A percentile compares a stretch with the other conserved stretches of the same genome.
Conservation (phyloP, 768 basidiomycete species). For the Pleurotus eryngii region DNA sequence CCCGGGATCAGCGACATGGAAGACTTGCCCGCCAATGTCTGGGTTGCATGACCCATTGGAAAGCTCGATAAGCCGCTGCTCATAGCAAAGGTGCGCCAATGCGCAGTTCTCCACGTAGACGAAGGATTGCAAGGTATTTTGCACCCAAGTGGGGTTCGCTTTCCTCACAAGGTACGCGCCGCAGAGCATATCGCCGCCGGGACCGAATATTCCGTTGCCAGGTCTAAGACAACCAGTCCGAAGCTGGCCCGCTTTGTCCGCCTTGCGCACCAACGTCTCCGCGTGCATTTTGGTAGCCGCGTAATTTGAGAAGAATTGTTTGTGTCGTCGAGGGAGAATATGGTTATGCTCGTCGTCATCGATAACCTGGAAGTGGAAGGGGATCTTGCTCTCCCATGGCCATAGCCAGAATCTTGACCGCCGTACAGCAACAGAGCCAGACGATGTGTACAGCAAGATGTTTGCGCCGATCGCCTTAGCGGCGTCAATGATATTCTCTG, state of each 20-base stretch:
- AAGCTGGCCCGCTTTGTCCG: constrained; percentile 35
- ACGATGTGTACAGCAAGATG: constrained; percentile 69
- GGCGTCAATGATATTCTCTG: constrained; percentile 62
- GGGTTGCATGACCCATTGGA: constrained; percentile 33
- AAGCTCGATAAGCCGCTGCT: constrained; percentile 62
- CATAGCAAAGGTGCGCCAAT: constrained; percentile 69
- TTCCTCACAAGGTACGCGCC: constrained; percentile 60
- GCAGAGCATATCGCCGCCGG: constrained; percentile 68
- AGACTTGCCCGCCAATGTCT: constrained; percentile 74
- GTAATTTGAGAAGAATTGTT: constrained; percentile 77
- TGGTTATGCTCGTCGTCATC: constrained; percentile 50
- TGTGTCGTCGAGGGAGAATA: constrained; percentile 47
- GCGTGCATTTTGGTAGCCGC: constrained; percentile 61
- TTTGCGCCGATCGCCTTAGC: constrained; percentile 51
- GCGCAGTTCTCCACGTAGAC: constrained; percentile 77
- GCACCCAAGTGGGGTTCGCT: constrained; percentile 62
- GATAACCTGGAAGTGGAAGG: constrained; percentile 57
- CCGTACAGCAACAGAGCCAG: constrained; percentile 59
- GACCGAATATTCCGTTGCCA: constrained; percentile 74
- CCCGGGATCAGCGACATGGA: constrained; percentile 64
- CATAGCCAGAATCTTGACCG: constrained; percentile 62
- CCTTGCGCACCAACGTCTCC: constrained; percentile 42
- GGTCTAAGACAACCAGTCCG: constrained; percentile 77
- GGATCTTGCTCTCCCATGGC: constrained; percentile 69
- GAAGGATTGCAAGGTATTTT: constrained; percentile 57